Evolutionary conservation across 192 early-diverging fungal genomes (phyloP), one percentile per base, ranked within the genome.

Genomic region (Dimargaris cristalligena): DNA sequence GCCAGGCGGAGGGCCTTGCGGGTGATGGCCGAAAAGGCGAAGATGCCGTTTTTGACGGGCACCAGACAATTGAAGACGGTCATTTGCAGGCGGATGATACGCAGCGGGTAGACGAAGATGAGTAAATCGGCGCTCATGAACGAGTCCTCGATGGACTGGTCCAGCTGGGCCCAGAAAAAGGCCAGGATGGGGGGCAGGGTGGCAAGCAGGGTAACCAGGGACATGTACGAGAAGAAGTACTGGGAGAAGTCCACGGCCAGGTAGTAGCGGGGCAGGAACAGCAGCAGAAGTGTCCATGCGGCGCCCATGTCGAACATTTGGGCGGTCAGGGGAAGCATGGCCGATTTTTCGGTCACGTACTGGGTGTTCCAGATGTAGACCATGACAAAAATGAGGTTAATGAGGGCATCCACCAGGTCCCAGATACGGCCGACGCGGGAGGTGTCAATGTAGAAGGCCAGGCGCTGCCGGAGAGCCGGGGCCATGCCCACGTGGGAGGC

Each of bases 11-110:
- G 50, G 23, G 71, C 79, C 48, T 88, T 85, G 51, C 83, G 79
- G 23, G 73, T 75, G 64, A 85, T 75, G 11, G 70, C 60, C 51
- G 75, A 72, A 57, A 78, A 64, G 63, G 74, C 54, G 57, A 76
- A 44, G 66, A 81, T 70, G 16, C 79, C 59, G 58, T 76, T 83
- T 62, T 86, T 83, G 55, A 83, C 78, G 3, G 85, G 81, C 44
- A 74, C 65, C 56, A 85, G 63, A 54, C 73, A 74, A 23, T 70
- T 71, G 62, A 81, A 65, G 20, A 83, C 65, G 26, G 76, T 58
- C n/a, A 79, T 63, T 67, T 85, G 79, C 67, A 83, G 63, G 0
- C 84, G 73, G 72, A 78, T 74, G 61, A 87, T 85, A 13, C 85
- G 69, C 31, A 85, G 65, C 23, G 83, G 84, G 50, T 85, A 79